Percentiles rank a stretch among this genome's conserved stretches.
Conservation (phyloP, 2,329 filamentous ascomycete species). For the Ophiocordyceps sinensis region DNA sequence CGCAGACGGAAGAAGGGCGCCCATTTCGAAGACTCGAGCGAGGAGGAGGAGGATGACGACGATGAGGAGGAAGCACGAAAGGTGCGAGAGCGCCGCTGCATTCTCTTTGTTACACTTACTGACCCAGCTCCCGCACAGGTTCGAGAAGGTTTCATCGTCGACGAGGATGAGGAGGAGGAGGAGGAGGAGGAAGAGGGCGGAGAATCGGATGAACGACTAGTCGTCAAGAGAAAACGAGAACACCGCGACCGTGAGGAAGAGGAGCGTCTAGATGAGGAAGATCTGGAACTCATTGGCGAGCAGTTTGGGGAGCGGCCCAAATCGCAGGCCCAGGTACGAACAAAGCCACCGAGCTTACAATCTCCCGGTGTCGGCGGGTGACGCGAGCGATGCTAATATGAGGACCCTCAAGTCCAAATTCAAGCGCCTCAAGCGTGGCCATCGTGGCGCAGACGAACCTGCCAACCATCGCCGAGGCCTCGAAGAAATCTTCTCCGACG, state of each 20-base stretch:
- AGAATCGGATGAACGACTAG: slow-evolving; percentile 39
- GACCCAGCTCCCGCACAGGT: slow-evolving; percentile 36
- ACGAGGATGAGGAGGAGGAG: slow-evolving; percentile 28
- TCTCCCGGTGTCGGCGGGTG: not conserved
- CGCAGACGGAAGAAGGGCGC: slow-evolving; percentile 24
- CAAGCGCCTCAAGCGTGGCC: slow-evolving; percentile 90
- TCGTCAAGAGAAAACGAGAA: slow-evolving; percentile 60
- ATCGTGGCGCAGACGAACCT: slow-evolving; percentile 58
- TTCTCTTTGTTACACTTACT: not conserved
- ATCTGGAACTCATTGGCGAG: slow-evolving; percentile 87
- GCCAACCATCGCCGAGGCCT: slow-evolving; percentile 55
- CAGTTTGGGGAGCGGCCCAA: slow-evolving; percentile 51
- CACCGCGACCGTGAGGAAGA: slow-evolving; percentile 65
- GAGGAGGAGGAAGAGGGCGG: slow-evolving; percentile 71
- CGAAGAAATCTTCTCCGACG: slow-evolving; percentile 89
- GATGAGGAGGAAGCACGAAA: slow-evolving; percentile 72
- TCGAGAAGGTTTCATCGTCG: slow-evolving; percentile 89
- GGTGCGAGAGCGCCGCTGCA: slow-evolving; percentile 29
- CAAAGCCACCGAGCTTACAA: slow-evolving; percentile 14
- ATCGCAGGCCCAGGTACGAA: slow-evolving; percentile 53
- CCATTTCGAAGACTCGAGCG: slow-evolving; percentile 65
- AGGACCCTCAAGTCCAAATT: slow-evolving; percentile 57
- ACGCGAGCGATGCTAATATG: slow-evolving; percentile 7
- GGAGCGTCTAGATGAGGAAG: slow-evolving; percentile 86
- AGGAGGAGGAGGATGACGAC: slow-evolving; percentile 85